Percentiles rank a stretch among this genome's conserved stretches.
Evolutionary conservation across 192 early-diverging fungal genomes (phyloP).

Genomic region (Backusella westeae): DNA sequence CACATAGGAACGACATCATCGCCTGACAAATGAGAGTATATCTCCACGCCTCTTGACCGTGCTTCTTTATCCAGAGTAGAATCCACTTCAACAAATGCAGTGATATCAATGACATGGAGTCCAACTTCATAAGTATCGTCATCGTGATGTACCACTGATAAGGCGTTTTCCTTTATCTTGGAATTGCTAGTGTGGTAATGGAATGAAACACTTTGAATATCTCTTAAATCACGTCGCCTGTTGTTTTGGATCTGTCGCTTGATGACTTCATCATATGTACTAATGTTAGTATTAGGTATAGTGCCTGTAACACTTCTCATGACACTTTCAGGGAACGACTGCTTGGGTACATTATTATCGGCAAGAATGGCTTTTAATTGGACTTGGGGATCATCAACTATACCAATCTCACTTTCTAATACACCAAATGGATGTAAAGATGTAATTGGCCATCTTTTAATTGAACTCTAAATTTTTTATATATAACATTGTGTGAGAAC

Average conservation of each 20-base stretch:
- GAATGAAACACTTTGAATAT: slow-evolving; percentile 73
- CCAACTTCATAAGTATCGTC: slow-evolving; percentile 72
- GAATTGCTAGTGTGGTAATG: slow-evolving; percentile 58
- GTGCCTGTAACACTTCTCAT: slow-evolving; percentile 62
- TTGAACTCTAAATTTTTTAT: slow-evolving; percentile 43
- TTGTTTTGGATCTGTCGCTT: slow-evolving; percentile 72
- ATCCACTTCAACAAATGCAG: slow-evolving; percentile 87
- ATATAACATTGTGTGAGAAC: not conserved
- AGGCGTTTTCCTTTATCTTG: slow-evolving; percentile 71
- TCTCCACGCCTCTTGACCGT: slow-evolving; percentile 82
- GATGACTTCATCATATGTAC: not conserved
- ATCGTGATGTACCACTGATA: slow-evolving; percentile 54
- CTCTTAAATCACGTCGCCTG: slow-evolving; percentile 52
- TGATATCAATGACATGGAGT: slow-evolving; percentile 90
- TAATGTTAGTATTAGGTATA: not conserved
- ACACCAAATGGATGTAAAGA: slow-evolving; percentile 71
- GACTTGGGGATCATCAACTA: slow-evolving; percentile 74
- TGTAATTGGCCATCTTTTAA: slow-evolving; percentile 65
- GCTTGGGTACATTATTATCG: slow-evolving; percentile 71
- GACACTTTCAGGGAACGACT: slow-evolving; percentile 66
- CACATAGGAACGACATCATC: slow-evolving; percentile 90
- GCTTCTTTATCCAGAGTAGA: slow-evolving; percentile 93
- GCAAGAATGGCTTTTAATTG: slow-evolving; percentile 78
- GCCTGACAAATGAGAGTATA: slow-evolving; percentile 46
- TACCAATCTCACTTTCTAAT: slow-evolving; percentile 65